phyloP scores from a whole-genome alignment of 1,284 basidiomycete genomes.

The Pisolithus thermaeus region DNA sequence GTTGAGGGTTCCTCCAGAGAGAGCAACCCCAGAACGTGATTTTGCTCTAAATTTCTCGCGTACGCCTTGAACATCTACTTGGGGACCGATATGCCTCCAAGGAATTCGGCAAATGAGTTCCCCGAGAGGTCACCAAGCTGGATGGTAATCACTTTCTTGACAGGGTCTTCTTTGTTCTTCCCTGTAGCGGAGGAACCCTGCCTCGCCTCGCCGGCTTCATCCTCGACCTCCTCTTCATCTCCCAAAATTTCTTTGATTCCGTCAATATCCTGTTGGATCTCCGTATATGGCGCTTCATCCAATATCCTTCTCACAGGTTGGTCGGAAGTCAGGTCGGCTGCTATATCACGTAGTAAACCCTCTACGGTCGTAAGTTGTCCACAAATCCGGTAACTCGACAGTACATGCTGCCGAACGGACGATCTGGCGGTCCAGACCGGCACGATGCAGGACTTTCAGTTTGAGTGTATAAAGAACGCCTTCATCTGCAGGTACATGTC shows the following conservation, averaged over 20 bases:
- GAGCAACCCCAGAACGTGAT: conserved; percentile 75
- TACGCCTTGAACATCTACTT: conserved; percentile 94
- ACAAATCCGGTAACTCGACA: conserved; percentile 82
- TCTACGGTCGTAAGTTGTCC: conserved; percentile 97
- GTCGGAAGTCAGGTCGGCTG: conserved; percentile 80
- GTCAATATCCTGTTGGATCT: conserved; percentile 75
- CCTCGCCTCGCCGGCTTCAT: conserved; percentile 19
- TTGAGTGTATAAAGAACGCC: conserved; percentile 80
- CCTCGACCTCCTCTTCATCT: conserved; percentile 43
- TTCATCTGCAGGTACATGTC: conserved; percentile 39
- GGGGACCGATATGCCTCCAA: conserved; percentile 73
- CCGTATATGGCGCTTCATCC: conserved; percentile 69
- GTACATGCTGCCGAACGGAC: conserved; percentile 87
- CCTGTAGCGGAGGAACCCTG: conserved; percentile 11
- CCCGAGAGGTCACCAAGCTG: conserved; percentile 91
- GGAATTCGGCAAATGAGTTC: conserved; percentile 91
- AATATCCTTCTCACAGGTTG: conserved; percentile 84
- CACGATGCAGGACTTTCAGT: conserved; percentile 65
- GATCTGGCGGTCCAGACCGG: conserved; percentile 89
- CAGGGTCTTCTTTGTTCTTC: conserved; percentile 31
- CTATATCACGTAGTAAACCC: conserved; percentile 83
- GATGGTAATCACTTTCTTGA: conserved; percentile 75
- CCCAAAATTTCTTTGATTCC: conserved; percentile 66
- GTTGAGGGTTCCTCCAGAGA: conserved; percentile 35
- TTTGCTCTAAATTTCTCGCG: conserved; percentile 79